These are phyloP conservation scores for Saccharomyces hybrid DNA, from an alignment of 1,139 yeast genomes.

Conservation along the genomic window DNA sequence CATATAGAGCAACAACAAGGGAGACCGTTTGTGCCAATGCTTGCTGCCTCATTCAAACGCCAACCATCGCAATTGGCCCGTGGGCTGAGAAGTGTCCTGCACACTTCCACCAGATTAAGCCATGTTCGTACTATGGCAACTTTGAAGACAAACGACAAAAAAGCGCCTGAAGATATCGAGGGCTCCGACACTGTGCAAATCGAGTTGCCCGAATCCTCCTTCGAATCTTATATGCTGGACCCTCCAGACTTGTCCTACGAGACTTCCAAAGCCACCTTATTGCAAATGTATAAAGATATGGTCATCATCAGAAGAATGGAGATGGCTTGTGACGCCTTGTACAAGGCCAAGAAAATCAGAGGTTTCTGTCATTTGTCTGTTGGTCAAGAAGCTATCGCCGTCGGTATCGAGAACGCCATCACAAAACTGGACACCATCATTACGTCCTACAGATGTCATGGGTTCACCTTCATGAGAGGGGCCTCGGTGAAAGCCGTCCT, in stretches of 20 bases:
- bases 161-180: neutral
- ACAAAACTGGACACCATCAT: conserved; percentile 77
- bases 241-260: conserved; percentile 65
- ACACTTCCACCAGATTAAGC: neutral
- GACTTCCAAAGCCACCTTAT: conserved; percentile 69
- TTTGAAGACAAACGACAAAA: neutral
- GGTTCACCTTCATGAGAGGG: conserved; percentile 94
- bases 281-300: conserved; percentile 97
- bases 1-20: neutral
- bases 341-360: conserved; percentile 96
- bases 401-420: conserved; percentile 94
- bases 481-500: conserved; percentile 82
- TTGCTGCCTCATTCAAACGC: neutral
- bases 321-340: conserved; percentile 96
- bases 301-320: conserved; percentile 91
- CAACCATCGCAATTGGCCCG: neutral
- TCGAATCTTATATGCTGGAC: conserved; percentile 80
- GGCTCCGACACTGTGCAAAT: conserved; percentile 29
- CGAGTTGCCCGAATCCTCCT: conserved; percentile 67
- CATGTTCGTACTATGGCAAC: conserved; percentile 34
- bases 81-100: neutral
- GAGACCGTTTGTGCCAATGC: neutral
- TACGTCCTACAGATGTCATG: conserved; percentile 98
- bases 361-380: conserved; percentile 99
- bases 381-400: conserved; percentile 98